Evolutionary conservation across 1,139 yeast species (phyloP), one percentile per base, ranked within the genome.

Genomic region (Meyerozyma guilliermondii): DNA sequence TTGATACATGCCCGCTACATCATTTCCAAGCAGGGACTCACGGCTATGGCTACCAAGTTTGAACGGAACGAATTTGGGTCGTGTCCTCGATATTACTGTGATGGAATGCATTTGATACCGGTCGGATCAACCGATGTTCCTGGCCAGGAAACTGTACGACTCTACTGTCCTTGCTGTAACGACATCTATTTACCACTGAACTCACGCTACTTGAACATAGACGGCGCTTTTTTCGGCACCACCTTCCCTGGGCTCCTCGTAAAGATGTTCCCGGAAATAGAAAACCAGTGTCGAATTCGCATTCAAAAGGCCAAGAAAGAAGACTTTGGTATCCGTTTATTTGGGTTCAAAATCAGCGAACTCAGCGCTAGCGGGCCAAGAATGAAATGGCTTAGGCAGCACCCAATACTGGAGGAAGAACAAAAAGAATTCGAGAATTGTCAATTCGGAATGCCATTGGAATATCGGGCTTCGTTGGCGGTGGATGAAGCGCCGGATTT

Each of bases 161-260:
- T 94, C 43, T 92, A 82, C 62, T 92, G 98, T 65, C 98, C 98
- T 1, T 83, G 94, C 59, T 92, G 98, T 65, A 81, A 84, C 59
- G 98, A 92, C 58, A 74, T 91, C 37, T 92, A 92, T 63, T 67
- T 88, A 44, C 98, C 98, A 1, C 81, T 84, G 47, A 83, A 89
- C 47, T 82, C 94, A 17, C 74, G 96, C 49, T 91, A 87, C 62
- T 69, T 87, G 48, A 87, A 87, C 57, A 80, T 92, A 40, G 98
- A 92, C 62, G 98, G 98, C 4, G 96, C 98, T 1, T 92, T 84
- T 56, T 92, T 94, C 67, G 98, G 98, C 7, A 88, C 98, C 1
- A 83, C 95, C 26, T 92, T 92, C 66, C 95, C 96, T 0, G 98
- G 96, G 2, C 75, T 92, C 50, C 85, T 92, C 54, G 80, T 92